phyloP scores from a whole-genome alignment of 2,329 filamentous ascomycete species.

The Colletotrichum chrysophilum region DNA sequence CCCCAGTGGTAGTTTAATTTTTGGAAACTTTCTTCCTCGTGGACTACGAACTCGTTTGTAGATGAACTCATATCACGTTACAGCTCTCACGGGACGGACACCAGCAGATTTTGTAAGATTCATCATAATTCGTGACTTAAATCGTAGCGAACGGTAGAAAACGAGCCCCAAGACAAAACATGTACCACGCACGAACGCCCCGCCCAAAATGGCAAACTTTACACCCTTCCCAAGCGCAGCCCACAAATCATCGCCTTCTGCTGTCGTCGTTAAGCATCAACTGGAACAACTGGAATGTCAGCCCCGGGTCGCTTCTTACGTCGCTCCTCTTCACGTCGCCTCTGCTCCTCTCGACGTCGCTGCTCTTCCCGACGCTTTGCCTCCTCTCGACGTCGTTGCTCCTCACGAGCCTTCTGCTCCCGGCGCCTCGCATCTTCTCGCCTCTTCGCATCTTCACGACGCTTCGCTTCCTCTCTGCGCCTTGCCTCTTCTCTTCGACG shows the following conservation, averaged over 20 bases:
- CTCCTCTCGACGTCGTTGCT: neutral
- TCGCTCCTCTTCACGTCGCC: neutral
- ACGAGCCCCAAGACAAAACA: neutral
- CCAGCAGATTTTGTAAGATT: fast-evolving
- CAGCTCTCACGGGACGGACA: neutral
- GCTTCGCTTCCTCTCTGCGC: neutral
- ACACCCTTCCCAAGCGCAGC: neutral
- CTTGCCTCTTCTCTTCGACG: neutral
- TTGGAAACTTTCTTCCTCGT: neutral
- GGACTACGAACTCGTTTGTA: neutral
- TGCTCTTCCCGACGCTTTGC: neutral
- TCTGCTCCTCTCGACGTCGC: neutral
- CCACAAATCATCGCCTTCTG: fast-evolving
- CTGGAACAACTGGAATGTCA: neutral
- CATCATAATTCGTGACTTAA: neutral
- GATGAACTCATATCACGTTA: fast-evolving
- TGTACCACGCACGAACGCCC: neutral
- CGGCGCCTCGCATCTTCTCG: neutral
- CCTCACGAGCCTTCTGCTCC: neutral
- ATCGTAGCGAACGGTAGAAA: neutral
- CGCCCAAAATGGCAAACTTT: neutral
- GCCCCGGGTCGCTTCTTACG: neutral
- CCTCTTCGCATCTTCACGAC: neutral
- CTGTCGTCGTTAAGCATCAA: neutral
- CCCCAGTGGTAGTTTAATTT: no score